Base-by-base conservation (phyloP, 208 protist genomes). In the Trypanosoma melophagium region DNA sequence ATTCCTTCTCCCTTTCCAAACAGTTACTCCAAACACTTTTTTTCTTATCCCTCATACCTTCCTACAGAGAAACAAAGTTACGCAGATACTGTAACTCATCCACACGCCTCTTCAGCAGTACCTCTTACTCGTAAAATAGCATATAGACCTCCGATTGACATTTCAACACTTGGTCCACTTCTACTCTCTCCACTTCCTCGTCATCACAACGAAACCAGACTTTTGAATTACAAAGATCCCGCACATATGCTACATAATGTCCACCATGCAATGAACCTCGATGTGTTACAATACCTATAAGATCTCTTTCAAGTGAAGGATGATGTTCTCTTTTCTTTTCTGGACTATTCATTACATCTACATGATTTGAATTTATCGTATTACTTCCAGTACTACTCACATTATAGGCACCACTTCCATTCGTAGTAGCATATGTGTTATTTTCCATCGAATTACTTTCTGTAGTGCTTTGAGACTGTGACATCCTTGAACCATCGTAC, bases 121-220 rank as follows among this genome's bases (percentile, higher is more conserved):
- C 5, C 28, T 35, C 28, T 35, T 84, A 93, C 71, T 93, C 91
- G 70, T 94, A 96, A 53, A 96, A 94, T 9, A 86, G 76, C 25
- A 96, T 69, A 68, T 94, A 96, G 8, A 89, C 87, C 56, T 92
- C 86, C 0, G 76, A 53, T 40, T 79, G 65, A 55, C 74, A 82
- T 31, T 74, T 67, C 24, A 89, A 61, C 35, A 94, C 81, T 21
- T 60, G 65, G 41, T 60, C 69, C 74, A 92, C 83, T 13, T 87
- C 77, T 19, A 96, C 91, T 2, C 84, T 65, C 47, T 86, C 78
- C 49, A 93, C 76, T 54, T 84, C 75, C 53, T 93, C 86, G 52
- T 96, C 91, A 57, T 96, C 91, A 71, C 88, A 96, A 55, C 83
- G 85, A 70, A 94, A 94, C 89, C 91, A 96, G 31, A 79, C 45